These are phyloP conservation scores for Boletus fagicola DNA, from an alignment of 768 basidiomycete genomes.

Conservation along the genomic window DNA sequence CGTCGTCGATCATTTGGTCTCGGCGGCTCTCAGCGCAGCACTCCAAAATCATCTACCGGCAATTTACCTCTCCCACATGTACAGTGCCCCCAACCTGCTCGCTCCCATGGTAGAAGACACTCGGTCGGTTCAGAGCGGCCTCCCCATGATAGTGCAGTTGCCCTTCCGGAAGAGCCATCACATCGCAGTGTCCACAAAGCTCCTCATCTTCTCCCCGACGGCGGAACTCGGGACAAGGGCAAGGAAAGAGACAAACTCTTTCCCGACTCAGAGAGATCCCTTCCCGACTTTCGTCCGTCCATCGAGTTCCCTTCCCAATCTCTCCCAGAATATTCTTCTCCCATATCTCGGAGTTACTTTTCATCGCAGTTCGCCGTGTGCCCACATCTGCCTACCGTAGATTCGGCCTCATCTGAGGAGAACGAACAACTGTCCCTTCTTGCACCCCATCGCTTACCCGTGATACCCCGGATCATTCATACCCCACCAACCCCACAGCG, in stretches of 20 bases:
- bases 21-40: slow-evolving; percentile 25
- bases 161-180: slow-evolving; percentile 29
- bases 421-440: slow-evolving; percentile 28
- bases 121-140: slow-evolving; percentile 32
- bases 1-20: slow-evolving; percentile 35
- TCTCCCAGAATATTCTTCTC: slow-evolving; percentile 19
- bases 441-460: slow-evolving; percentile 24
- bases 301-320: slow-evolving; percentile 23
- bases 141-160: slow-evolving; percentile 35
- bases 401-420: slow-evolving; percentile 28
- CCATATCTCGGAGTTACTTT: slow-evolving; percentile 12
- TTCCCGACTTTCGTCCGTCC: slow-evolving; percentile 13
- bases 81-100: slow-evolving; percentile 10
- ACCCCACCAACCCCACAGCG: slow-evolving; percentile 39
- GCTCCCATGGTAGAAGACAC: slow-evolving; percentile 28
- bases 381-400: slow-evolving; percentile 24
- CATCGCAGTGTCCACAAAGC: slow-evolving; percentile 14
- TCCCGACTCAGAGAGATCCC: slow-evolving; percentile 2
- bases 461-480: slow-evolving; percentile 36
- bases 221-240: slow-evolving; percentile 24
- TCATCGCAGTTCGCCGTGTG: slow-evolving; percentile 7
- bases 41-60: slow-evolving; percentile 30
- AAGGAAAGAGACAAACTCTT: slow-evolving; percentile 23
- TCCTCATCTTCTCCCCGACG: slow-evolving; percentile 10
- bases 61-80: slow-evolving; percentile 28